Base-by-base conservation (phyloP, 495 filamentous ascomycete species). In the Daldinia bambusicola region DNA sequence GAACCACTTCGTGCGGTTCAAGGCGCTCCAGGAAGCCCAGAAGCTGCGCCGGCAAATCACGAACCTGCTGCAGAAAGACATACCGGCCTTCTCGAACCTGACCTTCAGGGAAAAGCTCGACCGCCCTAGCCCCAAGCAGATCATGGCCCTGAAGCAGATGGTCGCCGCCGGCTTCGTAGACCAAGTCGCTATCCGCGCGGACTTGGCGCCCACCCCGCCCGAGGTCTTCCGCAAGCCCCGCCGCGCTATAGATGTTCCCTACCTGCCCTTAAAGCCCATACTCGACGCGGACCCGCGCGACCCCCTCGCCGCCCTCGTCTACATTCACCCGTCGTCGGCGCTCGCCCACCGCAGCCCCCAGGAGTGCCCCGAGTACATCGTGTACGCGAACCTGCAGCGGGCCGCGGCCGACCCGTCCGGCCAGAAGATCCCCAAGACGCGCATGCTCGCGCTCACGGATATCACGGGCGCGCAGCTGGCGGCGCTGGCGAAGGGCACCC, bases 101-200 rank as follows among this genome's bases (percentile, higher is more conserved):
- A 85, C 88, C 70, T 81, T 88, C 65, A 74, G 85, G 7, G 81
- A 87, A 10, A 85, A 87, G 43, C 84, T 97, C 0, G 87, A 91
- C 6, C 86, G 88, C 2, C 94, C 94, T 2, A 86, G 88, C 0
- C 70, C 87, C 0, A 89, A 90, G 51, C 91, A 96, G 70, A 77
- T 95, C 34, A 90, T 92, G 68, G 89, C 92, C 0, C 84, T 99
- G 8, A 94, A 94, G 74, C 93, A 97, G 76, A 94, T 98, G 75
- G 87, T 93, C 55, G 92, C 94, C 0, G 91, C 94, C 0, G 96
- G 94, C 2, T 99, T 97, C 82, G 90, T 99, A 70, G 96, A 98
- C 81, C 91, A 98, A 64, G 86, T 99, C 55, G 96, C 96, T 57
- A 95, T 98, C 75, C 93, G 95, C 66, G 93, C 93, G 2, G 94